Evolutionary conservation across 345 rosid species (phyloP).

Genomic region (Carallia brachiata): DNA sequence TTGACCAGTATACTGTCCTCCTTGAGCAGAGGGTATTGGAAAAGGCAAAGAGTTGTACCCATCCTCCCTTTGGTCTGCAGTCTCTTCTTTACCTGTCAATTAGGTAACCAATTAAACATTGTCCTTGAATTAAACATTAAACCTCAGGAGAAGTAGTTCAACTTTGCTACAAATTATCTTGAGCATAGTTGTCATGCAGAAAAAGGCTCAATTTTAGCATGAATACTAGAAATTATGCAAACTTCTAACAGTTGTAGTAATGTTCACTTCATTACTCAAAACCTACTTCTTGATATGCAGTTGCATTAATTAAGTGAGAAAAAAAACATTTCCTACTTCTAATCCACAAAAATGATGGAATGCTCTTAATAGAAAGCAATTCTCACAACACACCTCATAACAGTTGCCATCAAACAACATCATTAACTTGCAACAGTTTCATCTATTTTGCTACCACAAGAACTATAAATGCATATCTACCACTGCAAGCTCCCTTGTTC

Average conservation of each 20-base stretch:
- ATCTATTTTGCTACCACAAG: not conserved
- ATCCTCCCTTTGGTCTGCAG: conserved; percentile 35
- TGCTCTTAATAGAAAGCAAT: not conserved
- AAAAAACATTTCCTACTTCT: not conserved
- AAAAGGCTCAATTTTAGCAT: not conserved
- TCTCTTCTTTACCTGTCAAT: conserved; percentile 46
- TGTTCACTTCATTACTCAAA: too few relatives aligned
- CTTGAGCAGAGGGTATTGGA: conserved; percentile 45
- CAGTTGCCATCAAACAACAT: not conserved
- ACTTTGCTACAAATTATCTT: conserved; percentile 6
- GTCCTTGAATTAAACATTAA: not conserved
- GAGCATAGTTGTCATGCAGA: conserved; percentile 3
- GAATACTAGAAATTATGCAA: not conserved
- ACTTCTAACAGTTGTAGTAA: not conserved
- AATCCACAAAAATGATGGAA: not conserved
- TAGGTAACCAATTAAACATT: conserved; percentile 27
- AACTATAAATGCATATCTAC: too few relatives aligned
- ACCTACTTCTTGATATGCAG: too few relatives aligned
- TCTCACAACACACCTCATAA: not conserved
- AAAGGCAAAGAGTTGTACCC: conserved; percentile 29
- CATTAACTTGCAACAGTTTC: not conserved
- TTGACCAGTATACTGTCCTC: conserved; percentile 41
- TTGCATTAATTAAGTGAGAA: too few relatives aligned
- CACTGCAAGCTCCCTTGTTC: too few relatives aligned
- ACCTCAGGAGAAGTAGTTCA: conserved; percentile 4